Evolutionary conservation across 805 yeast genomes (phyloP), one percentile per base, ranked within the genome.

Genomic region (Candida tallmaniae): DNA sequence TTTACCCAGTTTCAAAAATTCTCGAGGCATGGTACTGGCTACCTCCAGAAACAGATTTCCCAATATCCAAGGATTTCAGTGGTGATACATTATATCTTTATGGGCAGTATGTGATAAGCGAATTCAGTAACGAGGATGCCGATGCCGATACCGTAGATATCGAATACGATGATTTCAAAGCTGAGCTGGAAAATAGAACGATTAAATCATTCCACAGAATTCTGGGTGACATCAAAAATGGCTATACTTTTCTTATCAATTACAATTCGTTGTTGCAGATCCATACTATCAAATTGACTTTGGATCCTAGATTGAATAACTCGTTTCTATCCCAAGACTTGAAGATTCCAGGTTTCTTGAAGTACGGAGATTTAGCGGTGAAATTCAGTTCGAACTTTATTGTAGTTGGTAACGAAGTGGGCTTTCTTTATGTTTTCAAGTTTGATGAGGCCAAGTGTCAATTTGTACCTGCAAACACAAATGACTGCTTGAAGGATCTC

Each of bases 1-100:
- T 58, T 26, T 56, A 48, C 39, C 50, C 51, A 1, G 28, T 30
- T 5, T 24, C 41, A 8, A 17, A 31, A 2, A 27, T 41, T 2
- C 22, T 62, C 11, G 65, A 64, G 38, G 39, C 62, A 11, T 65
- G 70, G 70, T 54, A 52, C 35, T 60, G 67, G 63, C 29, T 35
- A 14, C 45, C 52, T 21, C 42, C 43, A 16, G 10, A 20, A 7
- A 20, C 15, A 31, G 35, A 36, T 16, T 26, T 19, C 26, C 17
- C 34, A 6, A 14, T 33, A n/a, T 15, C 44, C 5, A 40, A 34
- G 9, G 43, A 36, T 13, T 35, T 35, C n/a, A 55, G 56, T 27
- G 53, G 52, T 19, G 60, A 55, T 27, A 49, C 62, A 4, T 34
- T 57, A 27, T 48, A 48, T 32, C 39, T 50, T 24, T 44, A 48